Percentiles rank a stretch among this genome's conserved stretches.
Conservation (phyloP, 2,329 filamentous ascomycete species). For the Cryphonectria carpinicola region DNA sequence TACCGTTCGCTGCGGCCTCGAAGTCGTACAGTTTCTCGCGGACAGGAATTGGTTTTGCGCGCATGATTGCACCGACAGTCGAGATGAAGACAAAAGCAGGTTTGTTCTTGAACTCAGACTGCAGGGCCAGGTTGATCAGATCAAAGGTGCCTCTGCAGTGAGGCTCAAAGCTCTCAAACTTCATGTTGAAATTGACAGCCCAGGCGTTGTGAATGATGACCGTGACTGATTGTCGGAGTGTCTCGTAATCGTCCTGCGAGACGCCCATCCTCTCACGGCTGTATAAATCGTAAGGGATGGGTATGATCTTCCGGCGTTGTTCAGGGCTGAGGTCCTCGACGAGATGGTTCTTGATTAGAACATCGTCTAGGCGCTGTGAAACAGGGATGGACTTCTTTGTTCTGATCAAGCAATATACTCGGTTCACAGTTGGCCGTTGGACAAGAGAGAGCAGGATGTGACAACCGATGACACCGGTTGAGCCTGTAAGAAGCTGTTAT, state of each 20-base stretch:
- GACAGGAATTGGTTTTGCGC: background rate
- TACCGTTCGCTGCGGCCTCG: background rate
- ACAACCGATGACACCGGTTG: constrained; percentile 1
- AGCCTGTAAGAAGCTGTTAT: constrained; percentile 8
- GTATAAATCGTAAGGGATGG: background rate
- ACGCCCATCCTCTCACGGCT: background rate
- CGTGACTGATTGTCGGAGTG: constrained; percentile 9
- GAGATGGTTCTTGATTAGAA: constrained; percentile 1
- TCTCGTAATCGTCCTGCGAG: constrained; percentile 2
- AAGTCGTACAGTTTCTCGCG: background rate
- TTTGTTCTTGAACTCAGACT: background rate
- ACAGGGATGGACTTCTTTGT: background rate
- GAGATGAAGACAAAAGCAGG: constrained; percentile 6
- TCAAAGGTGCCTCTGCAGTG: background rate
- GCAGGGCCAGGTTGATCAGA: constrained; percentile 5
- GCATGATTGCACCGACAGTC: background rate
- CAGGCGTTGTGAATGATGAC: constrained; percentile 11
- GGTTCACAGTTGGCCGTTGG: background rate
- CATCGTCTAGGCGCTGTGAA: background rate
- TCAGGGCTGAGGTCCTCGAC: background rate
- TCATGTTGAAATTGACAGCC: constrained; percentile 6
- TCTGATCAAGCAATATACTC: constrained; percentile 3
- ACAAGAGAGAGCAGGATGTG: background rate
- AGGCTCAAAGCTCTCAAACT: background rate
- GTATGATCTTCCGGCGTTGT: constrained; percentile 1